Conservation (phyloP, 176 grass and related monocot genomes). For the Leersia perrieri region DNA sequence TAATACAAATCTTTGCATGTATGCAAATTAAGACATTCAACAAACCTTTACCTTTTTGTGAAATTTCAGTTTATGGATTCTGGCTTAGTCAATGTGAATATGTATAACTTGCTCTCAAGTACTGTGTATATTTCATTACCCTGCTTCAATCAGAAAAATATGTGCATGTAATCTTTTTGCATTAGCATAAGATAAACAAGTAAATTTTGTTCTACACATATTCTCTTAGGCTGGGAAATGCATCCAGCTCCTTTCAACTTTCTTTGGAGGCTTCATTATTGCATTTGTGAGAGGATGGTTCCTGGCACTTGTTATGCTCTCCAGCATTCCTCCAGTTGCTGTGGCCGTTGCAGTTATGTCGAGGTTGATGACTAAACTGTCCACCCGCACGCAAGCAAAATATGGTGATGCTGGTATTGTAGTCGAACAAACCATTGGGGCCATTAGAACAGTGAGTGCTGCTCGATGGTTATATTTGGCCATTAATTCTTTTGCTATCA, state of each 20-base stretch:
- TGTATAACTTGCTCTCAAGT: slow-evolving; percentile 1
- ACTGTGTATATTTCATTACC: neutral
- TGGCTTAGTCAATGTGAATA: neutral
- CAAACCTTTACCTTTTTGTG: neutral
- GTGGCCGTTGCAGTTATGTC: slow-evolving; percentile 42
- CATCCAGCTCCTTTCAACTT: slow-evolving; percentile 68
- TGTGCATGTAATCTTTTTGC: neutral
- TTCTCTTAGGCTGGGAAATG: slow-evolving; percentile 62
- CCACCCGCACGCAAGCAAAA: slow-evolving; percentile 53
- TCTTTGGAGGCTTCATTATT: slow-evolving; percentile 69
- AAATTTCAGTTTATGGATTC: neutral
- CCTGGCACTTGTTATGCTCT: slow-evolving; percentile 76
- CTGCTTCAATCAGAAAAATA: slow-evolving; percentile 1
- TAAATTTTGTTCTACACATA: neutral
- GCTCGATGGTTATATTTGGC: neutral
- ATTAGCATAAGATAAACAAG: neutral
- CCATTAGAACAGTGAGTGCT: slow-evolving; percentile 67
- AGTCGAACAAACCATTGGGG: slow-evolving; percentile 70
- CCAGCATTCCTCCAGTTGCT: slow-evolving; percentile 54
- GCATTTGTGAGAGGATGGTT: slow-evolving; percentile 88
- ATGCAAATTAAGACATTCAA: neutral
- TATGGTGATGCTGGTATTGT: slow-evolving; percentile 70
- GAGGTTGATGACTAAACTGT: slow-evolving; percentile 44
- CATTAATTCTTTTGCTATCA: neutral
- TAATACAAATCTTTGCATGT: neutral